Evolutionary conservation across 2,329 filamentous ascomycete genomes (phyloP).

Genomic region (Colletotrichum agaves): DNA sequence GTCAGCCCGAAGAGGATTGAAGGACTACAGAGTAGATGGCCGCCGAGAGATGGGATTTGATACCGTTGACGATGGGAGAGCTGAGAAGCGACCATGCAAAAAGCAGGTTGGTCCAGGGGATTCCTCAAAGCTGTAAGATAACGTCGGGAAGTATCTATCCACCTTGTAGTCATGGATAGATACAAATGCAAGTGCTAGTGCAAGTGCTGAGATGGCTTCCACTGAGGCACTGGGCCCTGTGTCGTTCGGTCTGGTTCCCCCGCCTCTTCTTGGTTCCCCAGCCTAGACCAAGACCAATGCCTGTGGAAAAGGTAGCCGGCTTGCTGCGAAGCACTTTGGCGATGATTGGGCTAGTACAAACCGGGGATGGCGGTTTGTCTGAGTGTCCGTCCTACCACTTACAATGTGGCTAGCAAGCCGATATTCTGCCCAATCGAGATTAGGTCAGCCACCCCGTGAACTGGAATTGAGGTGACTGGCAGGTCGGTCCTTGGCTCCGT

Average conservation of each 20-base stretch:
- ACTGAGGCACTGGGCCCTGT: not conserved
- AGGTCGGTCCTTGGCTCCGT: conserved; percentile 18
- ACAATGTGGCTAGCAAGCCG: not conserved
- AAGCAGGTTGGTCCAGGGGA: not conserved
- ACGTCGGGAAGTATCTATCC: too few relatives aligned
- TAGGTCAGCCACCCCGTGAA: not conserved
- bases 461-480: conserved; percentile 28
- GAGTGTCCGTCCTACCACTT: conserved; percentile 24
- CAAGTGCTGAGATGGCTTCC: not conserved
- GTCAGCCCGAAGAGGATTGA: not conserved
- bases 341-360: not conserved
- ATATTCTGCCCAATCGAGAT: not conserved
- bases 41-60: not conserved
- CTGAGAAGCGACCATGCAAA: conserved; percentile 4
- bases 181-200: not conserved
- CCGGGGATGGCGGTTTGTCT: not conserved
- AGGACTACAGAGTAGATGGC: not conserved
- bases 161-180: not conserved
- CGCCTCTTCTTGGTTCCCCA: conserved; percentile 17
- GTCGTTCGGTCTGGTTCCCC: not conserved
- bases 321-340: not conserved
- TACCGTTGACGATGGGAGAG: not conserved
- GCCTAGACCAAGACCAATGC: too few relatives aligned
- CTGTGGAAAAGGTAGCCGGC: not conserved
- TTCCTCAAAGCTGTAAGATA: too few relatives aligned